Base-by-base conservation (phyloP, 192 early-diverging fungal genomes). In the Hyaloraphidium curvatum region DNA sequence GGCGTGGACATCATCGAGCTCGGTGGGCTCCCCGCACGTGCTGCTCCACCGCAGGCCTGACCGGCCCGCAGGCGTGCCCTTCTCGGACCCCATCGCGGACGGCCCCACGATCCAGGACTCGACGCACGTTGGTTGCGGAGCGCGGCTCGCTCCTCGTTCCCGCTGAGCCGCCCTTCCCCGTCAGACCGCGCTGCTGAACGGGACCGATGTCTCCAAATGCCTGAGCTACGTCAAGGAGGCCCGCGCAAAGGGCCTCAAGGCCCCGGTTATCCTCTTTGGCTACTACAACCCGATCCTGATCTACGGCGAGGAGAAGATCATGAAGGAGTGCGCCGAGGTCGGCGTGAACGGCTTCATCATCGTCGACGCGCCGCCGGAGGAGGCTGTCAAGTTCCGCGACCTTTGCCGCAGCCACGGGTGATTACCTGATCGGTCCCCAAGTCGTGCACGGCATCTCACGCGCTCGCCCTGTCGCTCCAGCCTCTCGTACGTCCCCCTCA, bases 241-340 rank as follows among this genome's bases (percentile, higher is more conserved):
- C 0, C 80, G 92, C 40, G 55, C 67, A 28, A 71, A 72, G 30
- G 95, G 95, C 7, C 76, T 98, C 26, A 78, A 71, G 52, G 77
- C 84, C 16, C 95, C 95, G 2, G 74, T 98, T 37, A 73, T 98
- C 21, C 88, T 98, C 58, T 97, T 98, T 92, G 95, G 91, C 25
- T 98, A 98, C 79, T 94, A 86, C 73, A 98, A 98, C 70, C 91
- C 95, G 31, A 80, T 96, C 54, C 75, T 90, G 55, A 85, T 78
- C 59, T 97, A 93, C 64, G 95, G 95, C 22, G 90, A 95, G 70
- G 63, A 81, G 61, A 67, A 69, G 52, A 71, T 98, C 33, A 86
- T 93, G 62, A 59, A 78, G 30, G 81, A 86, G 39, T 91, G 92
- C 66, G 78, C 73, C 28, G 67, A 78, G 40, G 84, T 76, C 40